Conservation (phyloP, 2,329 filamentous ascomycete species). For the Lachnellula cervina region DNA sequence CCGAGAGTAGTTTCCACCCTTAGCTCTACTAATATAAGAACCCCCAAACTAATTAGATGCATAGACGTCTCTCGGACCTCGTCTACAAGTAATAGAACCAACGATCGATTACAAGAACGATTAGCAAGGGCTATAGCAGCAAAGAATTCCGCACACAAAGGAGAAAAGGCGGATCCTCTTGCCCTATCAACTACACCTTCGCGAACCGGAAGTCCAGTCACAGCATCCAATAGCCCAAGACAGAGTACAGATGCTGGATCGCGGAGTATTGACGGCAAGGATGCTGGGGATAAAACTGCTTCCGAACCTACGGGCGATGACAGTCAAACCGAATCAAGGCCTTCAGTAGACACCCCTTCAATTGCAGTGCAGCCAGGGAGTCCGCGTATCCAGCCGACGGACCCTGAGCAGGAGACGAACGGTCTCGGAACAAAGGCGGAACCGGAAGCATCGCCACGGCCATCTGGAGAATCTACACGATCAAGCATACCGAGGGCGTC, state of each 20-base stretch:
- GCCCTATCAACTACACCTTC: slow-evolving; percentile 44
- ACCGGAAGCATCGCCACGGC: slow-evolving; percentile 18
- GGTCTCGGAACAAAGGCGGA: slow-evolving; percentile 13
- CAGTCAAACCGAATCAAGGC: background rate
- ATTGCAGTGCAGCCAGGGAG: slow-evolving; percentile 13
- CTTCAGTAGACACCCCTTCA: slow-evolving; percentile 8
- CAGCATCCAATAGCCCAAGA: slow-evolving; percentile 38
- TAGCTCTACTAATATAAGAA: background rate
- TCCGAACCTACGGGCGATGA: background rate
- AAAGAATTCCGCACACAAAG: slow-evolving; percentile 47
- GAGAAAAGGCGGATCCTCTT: slow-evolving; percentile 43
- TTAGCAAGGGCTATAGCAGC: slow-evolving; percentile 82
- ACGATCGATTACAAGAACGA: slow-evolving; percentile 83
- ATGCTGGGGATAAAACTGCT: slow-evolving; percentile 4
- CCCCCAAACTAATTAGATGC: background rate
- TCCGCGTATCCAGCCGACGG: background rate
- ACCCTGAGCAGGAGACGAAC: slow-evolving; percentile 8
- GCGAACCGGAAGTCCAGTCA: slow-evolving; percentile 48
- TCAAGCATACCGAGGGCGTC: slow-evolving; percentile 24
- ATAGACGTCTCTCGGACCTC: slow-evolving; percentile 57
- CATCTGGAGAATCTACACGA: slow-evolving; percentile 26
- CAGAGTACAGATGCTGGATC: slow-evolving; percentile 40
- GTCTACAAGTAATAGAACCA: slow-evolving; percentile 58
- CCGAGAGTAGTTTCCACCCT: slow-evolving; percentile 30
- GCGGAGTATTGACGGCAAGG: slow-evolving; percentile 8